These are phyloP conservation scores for Trichocladium uniseriatum DNA, from an alignment of 495 filamentous ascomycete genomes.

Conservation along the genomic window DNA sequence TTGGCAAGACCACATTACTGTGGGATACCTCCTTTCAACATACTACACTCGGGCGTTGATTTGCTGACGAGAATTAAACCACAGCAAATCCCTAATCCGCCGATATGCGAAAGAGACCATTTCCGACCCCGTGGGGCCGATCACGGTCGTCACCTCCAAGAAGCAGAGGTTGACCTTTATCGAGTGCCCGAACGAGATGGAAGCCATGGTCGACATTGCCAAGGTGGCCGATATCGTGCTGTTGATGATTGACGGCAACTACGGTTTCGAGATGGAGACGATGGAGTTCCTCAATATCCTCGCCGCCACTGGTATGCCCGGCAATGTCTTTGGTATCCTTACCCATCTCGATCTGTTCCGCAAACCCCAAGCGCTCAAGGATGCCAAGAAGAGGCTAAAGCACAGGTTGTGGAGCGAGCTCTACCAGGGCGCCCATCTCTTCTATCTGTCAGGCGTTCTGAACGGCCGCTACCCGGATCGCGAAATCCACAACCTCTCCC, in stretches of 20 bases:
- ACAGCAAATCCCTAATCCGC: constrained; percentile 76
- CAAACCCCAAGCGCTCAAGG: constrained; percentile 78
- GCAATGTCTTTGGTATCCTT: constrained; percentile 93
- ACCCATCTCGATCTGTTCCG: constrained; percentile 94
- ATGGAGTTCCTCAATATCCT: constrained; percentile 97
- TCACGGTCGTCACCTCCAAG: constrained; percentile 93
- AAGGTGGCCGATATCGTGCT: constrained; percentile 96
- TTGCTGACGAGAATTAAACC: not conserved
- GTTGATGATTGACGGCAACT: constrained; percentile 97
- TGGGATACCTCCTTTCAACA: not conserved
- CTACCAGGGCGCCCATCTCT: constrained; percentile 92
- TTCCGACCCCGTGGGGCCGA: constrained; percentile 76
- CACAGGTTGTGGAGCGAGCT: constrained; percentile 93
- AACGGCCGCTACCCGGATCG: constrained; percentile 95
- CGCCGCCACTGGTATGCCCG: constrained; percentile 86
- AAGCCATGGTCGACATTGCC: constrained; percentile 88
- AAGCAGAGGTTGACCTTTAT: constrained; percentile 85
- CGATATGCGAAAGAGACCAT: constrained; percentile 94
- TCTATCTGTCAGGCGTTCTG: constrained; percentile 89
- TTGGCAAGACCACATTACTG: constrained; percentile 55
- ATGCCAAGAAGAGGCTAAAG: constrained; percentile 92
- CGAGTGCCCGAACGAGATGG: constrained; percentile 92
- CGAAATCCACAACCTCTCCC: constrained; percentile 87
- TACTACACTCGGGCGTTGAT: too few species aligned
- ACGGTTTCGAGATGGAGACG: constrained; percentile 98